Evolutionary conservation across 2,329 filamentous ascomycete genomes (phyloP).

Genomic region (Fusarium pininemorale): DNA sequence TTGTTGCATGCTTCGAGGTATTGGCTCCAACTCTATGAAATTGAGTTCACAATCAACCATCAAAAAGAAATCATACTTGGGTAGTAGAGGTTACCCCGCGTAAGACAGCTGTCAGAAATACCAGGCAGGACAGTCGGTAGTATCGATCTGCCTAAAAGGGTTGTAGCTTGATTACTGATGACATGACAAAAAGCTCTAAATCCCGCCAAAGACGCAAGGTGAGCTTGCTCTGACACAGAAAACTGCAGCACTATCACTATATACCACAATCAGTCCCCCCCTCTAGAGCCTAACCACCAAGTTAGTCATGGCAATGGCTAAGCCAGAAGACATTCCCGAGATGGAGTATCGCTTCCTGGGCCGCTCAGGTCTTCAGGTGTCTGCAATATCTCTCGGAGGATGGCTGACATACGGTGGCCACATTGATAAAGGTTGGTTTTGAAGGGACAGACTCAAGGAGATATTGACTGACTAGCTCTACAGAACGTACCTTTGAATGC

Average conservation of each 20-base stretch:
- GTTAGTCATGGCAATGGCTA: slow-evolving; percentile 45
- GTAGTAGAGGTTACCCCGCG: slow-evolving; percentile 11
- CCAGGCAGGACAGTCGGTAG: background rate
- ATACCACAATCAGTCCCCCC: background rate
- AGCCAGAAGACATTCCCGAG: slow-evolving; percentile 56
- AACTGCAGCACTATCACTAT: background rate
- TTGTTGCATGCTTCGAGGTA: background rate
- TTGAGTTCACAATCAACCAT: background rate
- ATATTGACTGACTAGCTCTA: slow-evolving; percentile 7
- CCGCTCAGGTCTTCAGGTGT: slow-evolving; percentile 76
- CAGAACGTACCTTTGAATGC: slow-evolving; percentile 61
- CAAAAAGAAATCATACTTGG: no score
- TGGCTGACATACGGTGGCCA: slow-evolving; percentile 81
- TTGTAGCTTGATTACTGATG: background rate
- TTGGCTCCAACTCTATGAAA: background rate
- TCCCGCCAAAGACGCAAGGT: background rate
- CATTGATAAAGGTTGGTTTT: slow-evolving; percentile 66
- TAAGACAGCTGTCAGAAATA: background rate
- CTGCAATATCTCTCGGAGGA: slow-evolving; percentile 76
- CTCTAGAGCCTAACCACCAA: background rate
- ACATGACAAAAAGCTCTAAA: slow-evolving; percentile 9
- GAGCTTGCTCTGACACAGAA: background rate
- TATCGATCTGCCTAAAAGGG: background rate
- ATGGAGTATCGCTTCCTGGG: slow-evolving; percentile 80
- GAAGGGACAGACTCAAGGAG: background rate